Percentiles rank a stretch among this genome's conserved stretches.
phyloP scores from a whole-genome alignment of 805 yeast species.

The Candida maesae region DNA sequence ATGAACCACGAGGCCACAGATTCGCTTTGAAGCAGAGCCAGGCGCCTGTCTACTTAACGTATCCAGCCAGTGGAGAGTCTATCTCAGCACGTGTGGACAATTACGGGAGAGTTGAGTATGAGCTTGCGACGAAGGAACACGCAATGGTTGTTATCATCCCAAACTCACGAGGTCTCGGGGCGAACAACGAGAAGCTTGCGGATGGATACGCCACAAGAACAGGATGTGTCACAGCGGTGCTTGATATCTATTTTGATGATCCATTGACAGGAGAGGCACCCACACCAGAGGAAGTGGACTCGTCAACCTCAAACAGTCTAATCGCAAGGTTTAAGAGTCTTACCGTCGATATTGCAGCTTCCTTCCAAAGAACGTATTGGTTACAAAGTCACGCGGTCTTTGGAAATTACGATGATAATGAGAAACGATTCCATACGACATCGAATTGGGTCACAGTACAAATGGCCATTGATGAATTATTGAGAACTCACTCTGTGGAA shows the following conservation, averaged over 20 bases:
- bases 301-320: conserved; percentile 6
- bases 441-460: conserved; percentile 20
- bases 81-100: conserved; percentile 18
- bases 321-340: conserved; percentile 18
- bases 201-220: conserved; percentile 27
- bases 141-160: conserved; percentile 27
- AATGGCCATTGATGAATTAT: conserved; percentile 18
- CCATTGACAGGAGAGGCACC: conserved; percentile 12
- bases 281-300: neutral
- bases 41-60: conserved; percentile 22
- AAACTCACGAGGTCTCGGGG: conserved; percentile 24
- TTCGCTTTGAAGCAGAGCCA: conserved; percentile 17
- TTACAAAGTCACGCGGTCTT: conserved; percentile 22
- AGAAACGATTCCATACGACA: conserved; percentile 16
- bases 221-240: conserved; percentile 26
- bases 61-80: conserved; percentile 17
- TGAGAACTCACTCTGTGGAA: conserved; percentile 18
- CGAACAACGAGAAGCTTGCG: conserved; percentile 24
- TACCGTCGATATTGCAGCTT: conserved; percentile 19
- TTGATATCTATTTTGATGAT: conserved; percentile 24
- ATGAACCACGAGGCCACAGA: conserved; percentile 23
- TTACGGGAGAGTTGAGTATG: conserved; percentile 25
- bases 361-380: conserved; percentile 21
- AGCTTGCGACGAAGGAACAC: conserved; percentile 22
- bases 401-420: conserved; percentile 18